A percentile compares a stretch with the other conserved stretches of the same genome.
Conservation (phyloP, 1,284 basidiomycete genomes). For the Ceratobasidium sp. region DNA sequence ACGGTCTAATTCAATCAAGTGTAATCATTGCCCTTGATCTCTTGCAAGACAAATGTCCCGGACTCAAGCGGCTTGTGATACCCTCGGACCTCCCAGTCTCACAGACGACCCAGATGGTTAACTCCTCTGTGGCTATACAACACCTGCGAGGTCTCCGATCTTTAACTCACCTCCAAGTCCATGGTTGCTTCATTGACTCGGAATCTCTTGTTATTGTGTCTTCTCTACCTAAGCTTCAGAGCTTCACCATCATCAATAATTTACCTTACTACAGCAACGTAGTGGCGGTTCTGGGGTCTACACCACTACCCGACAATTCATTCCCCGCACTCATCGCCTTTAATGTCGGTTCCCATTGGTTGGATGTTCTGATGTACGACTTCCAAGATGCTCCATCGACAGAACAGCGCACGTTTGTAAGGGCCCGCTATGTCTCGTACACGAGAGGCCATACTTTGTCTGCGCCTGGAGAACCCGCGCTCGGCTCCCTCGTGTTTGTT, state of each 20-base stretch:
- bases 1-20: background rate
- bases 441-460: too few species aligned
- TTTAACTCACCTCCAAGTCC: background rate
- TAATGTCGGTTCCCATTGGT: background rate
- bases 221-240: background rate
- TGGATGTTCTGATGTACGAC: background rate
- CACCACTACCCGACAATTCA: background rate
- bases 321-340: background rate
- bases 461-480: too few species aligned
- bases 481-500: too few species aligned
- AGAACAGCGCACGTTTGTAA: too few species aligned
- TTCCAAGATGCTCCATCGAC: background rate
- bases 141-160: background rate
- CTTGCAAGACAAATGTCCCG: background rate
- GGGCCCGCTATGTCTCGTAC: too few species aligned
- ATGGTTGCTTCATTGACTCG: background rate
- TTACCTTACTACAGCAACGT: background rate
- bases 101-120: background rate
- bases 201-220: background rate
- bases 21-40: background rate
- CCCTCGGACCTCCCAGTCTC: background rate
- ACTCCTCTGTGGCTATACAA: background rate
- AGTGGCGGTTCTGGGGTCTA: background rate
- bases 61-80: background rate
- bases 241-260: background rate